Conservation (phyloP, 805 yeast genomes). For the Candida jianshihensis region DNA sequence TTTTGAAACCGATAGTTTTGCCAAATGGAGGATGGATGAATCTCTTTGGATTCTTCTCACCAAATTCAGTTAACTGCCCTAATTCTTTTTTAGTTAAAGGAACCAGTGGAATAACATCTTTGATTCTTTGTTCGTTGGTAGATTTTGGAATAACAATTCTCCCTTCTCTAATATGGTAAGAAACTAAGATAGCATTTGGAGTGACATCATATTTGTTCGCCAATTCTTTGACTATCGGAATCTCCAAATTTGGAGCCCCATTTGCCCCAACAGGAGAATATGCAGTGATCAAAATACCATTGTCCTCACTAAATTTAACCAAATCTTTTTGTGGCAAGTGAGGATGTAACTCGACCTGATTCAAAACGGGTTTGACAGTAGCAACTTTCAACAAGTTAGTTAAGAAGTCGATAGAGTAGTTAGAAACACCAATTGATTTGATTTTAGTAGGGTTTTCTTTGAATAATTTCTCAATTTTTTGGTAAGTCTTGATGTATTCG, state of each 20-base stretch:
- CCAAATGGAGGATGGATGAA: constrained; percentile 19
- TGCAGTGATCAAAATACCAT: constrained; percentile 48
- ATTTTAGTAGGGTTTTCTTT: constrained; percentile 36
- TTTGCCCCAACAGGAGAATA: constrained; percentile 60
- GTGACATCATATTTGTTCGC: constrained; percentile 49
- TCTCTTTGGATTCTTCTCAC: constrained; percentile 24
- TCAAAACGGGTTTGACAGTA: constrained; percentile 40
- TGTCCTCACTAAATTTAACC: constrained; percentile 39
- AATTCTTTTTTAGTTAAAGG: constrained; percentile 36
- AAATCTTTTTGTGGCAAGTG: constrained; percentile 57
- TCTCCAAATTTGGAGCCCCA: constrained; percentile 55
- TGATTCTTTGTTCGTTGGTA: constrained; percentile 53
- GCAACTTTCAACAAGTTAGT: constrained; percentile 32
- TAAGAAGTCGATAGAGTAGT: constrained; percentile 34
- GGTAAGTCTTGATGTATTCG: constrained; percentile 42
- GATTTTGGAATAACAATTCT: constrained; percentile 64
- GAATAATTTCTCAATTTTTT: constrained; percentile 45
- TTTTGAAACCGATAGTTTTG: constrained; percentile 6
- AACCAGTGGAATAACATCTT: constrained; percentile 26
- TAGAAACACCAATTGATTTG: constrained; percentile 50
- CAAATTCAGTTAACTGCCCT: constrained; percentile 25
- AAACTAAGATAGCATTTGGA: constrained; percentile 50
- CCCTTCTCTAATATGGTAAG: constrained; percentile 58
- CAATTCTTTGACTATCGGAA: constrained; percentile 41
- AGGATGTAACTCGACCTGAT: constrained; percentile 68